A percentile compares a stretch with the other conserved stretches of the same genome.
Evolutionary conservation across 2,329 filamentous ascomycete species (phyloP).

Genomic region (Talaromyces islandicus): DNA sequence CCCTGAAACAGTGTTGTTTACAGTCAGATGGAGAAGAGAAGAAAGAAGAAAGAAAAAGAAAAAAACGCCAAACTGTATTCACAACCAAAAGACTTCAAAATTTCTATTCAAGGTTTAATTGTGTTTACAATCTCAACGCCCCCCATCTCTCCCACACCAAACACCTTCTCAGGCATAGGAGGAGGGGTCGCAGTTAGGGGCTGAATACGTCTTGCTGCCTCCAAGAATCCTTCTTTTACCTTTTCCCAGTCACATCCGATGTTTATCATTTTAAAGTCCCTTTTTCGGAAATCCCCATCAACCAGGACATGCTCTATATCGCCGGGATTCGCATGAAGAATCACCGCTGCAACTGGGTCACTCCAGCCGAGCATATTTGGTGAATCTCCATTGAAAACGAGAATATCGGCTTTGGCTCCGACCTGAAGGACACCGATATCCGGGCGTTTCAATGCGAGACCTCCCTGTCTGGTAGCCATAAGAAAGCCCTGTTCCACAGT

Average conservation of each 20-base stretch:
- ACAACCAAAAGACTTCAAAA: background rate
- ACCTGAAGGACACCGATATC: background rate
- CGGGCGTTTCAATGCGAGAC: background rate
- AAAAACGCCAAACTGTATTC: background rate
- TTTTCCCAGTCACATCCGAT: background rate
- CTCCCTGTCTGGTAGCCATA: slow-evolving; percentile 1
- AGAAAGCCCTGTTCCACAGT: background rate
- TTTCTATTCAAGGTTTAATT: background rate
- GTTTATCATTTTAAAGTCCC: background rate
- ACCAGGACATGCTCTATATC: background rate
- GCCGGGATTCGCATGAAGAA: slow-evolving; percentile 40
- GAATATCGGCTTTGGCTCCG: slow-evolving; percentile 28
- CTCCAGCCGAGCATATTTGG: slow-evolving; percentile 49
- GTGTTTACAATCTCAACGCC: background rate
- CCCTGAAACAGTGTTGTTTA: background rate
- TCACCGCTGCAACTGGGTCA: slow-evolving; percentile 52
- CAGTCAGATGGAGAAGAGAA: background rate
- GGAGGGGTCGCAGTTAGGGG: background rate
- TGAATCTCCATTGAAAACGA: slow-evolving; percentile 47
- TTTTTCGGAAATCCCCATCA: background rate
- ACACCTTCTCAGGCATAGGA: background rate
- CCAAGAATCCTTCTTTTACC: background rate
- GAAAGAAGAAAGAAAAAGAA: no score
- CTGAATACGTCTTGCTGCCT: background rate
- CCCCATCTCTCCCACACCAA: background rate